These are phyloP conservation scores for Trichoderma afroharzianum DNA, from an alignment of 2,329 filamentous ascomycete genomes.

Conservation along the genomic window DNA sequence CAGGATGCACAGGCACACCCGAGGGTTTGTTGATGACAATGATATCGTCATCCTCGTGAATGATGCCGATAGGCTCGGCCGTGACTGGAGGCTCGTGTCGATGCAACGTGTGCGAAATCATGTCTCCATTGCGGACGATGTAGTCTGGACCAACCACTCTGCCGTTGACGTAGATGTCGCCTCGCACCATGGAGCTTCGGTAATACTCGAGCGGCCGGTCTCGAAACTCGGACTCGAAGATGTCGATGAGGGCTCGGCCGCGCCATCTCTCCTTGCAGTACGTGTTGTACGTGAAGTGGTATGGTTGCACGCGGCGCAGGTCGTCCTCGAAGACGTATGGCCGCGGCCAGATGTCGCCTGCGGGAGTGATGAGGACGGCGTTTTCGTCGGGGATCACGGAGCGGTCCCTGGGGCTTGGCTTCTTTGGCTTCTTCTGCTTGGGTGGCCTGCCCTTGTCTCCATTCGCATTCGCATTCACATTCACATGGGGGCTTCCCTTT, in stretches of 20 bases:
- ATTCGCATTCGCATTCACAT: neutral
- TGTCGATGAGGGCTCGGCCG: slow-evolving; percentile 73
- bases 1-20: slow-evolving; percentile 91
- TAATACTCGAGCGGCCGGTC: slow-evolving; percentile 87
- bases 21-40: slow-evolving; percentile 97
- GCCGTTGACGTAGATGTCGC: slow-evolving; percentile 77
- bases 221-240: slow-evolving; percentile 89
- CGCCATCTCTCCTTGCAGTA: slow-evolving; percentile 94
- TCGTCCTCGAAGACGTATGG: slow-evolving; percentile 85
- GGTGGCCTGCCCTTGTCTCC: neutral
- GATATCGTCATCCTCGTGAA: slow-evolving; percentile 90
- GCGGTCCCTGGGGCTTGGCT: neutral
- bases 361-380: slow-evolving; percentile 31
- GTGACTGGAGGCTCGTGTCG: slow-evolving; percentile 94
- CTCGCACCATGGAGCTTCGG: slow-evolving; percentile 73
- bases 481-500: neutral
- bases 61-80: slow-evolving; percentile 70
- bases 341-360: slow-evolving; percentile 44
- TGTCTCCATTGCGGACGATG: slow-evolving; percentile 79
- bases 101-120: slow-evolving; percentile 90
- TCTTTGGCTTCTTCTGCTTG: slow-evolving; percentile 6
- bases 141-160: slow-evolving; percentile 64
- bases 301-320: slow-evolving; percentile 77
- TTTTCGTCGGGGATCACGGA: slow-evolving; percentile 22
- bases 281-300: slow-evolving; percentile 93